Conservation (phyloP, 768 basidiomycete species). For the Tulasnella sp. region DNA sequence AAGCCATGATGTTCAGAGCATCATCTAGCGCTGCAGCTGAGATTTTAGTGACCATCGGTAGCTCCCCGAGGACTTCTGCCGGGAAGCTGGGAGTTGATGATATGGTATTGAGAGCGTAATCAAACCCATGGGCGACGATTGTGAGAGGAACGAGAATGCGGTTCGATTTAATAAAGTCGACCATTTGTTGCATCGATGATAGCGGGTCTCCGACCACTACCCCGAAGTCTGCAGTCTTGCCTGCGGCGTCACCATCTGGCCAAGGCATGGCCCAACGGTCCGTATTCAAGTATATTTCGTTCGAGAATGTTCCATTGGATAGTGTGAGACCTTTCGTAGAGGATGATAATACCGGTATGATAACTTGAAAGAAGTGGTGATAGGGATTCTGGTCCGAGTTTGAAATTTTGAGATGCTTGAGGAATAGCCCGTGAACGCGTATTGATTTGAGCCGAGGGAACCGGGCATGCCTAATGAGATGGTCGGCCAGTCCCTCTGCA, state of each 20-base stretch:
- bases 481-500: not conserved
- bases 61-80: not conserved
- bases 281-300: not conserved
- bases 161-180: not conserved
- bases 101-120: not conserved
- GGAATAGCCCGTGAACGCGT: not conserved
- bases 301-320: not conserved
- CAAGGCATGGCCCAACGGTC: not conserved
- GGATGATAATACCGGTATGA: not conserved
- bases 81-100: not conserved
- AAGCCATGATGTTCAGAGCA: not conserved
- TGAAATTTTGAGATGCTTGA: not conserved
- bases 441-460: not conserved
- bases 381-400: not conserved
- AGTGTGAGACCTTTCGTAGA: not conserved
- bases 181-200: not conserved
- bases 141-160: not conserved
- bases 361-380: not conserved
- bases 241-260: not conserved
- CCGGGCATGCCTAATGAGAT: not conserved
- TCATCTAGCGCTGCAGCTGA: not conserved
- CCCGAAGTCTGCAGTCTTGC: not conserved
- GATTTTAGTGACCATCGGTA: not conserved
- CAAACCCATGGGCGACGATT: not conserved
- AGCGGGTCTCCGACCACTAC: not conserved